Evolutionary conservation across 148 eudicot genomes (phyloP).

Genomic region (Limonium bicolor): DNA sequence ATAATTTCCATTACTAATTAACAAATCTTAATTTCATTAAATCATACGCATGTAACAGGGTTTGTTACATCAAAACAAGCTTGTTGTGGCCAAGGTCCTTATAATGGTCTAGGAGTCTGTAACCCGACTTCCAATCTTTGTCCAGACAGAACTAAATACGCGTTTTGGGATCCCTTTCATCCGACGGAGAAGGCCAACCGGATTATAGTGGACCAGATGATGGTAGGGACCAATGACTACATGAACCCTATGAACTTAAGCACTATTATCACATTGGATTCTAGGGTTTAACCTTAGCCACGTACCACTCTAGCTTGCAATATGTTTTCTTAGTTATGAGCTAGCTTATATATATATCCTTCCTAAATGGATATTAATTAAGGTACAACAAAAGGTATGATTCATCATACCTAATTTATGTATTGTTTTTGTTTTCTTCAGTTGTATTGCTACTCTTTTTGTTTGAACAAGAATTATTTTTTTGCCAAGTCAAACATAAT

Average conservation of each 20-base stretch:
- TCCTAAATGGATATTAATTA: no score
- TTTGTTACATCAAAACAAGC: slow-evolving; percentile 51
- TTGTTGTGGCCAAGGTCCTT: slow-evolving; percentile 82
- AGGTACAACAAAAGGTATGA: no score
- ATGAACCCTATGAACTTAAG: slow-evolving; percentile 79
- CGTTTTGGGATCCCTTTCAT: slow-evolving; percentile 73
- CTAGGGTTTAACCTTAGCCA: slow-evolving; percentile 12
- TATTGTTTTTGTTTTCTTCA: no score
- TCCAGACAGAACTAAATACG: slow-evolving; percentile 29
- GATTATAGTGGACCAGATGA: slow-evolving; percentile 40
- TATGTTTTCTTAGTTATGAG: no score
- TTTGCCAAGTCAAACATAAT: no score
- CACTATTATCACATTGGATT: slow-evolving; percentile 45
- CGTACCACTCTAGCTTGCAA: no score
- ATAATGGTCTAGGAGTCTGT: slow-evolving; percentile 61
- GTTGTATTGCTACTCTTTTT: no score
- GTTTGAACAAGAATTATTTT: no score
- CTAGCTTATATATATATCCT: no score
- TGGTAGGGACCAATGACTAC: slow-evolving; percentile 29
- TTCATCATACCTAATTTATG: no score
- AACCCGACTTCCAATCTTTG: slow-evolving; percentile 36
- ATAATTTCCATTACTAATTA: neutral
- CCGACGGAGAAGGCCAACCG: slow-evolving; percentile 58
- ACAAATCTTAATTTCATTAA: neutral
- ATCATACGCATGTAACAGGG: slow-evolving; percentile 17